phyloP scores from a whole-genome alignment of 2,329 filamentous ascomycete genomes.

The Arthrobotrys megalospora region DNA sequence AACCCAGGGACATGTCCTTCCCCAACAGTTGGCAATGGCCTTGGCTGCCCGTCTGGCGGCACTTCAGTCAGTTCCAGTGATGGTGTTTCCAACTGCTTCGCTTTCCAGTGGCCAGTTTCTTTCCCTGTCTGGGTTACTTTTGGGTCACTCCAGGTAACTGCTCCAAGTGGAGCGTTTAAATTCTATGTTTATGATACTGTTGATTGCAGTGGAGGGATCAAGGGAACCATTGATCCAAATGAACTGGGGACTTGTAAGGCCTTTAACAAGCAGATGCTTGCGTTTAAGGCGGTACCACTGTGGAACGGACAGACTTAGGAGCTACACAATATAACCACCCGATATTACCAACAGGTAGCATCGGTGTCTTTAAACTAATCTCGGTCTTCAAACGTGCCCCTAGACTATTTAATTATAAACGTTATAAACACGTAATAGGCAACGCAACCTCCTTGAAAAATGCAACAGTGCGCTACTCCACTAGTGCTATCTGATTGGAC shows the following conservation, averaged over 20 bases:
- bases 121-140: constrained; percentile 35
- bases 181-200: constrained; percentile 49
- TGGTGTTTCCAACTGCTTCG: constrained; percentile 43
- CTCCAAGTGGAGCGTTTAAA: constrained; percentile 51
- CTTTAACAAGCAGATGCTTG: constrained; percentile 42
- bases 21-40: constrained; percentile 7
- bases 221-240: constrained; percentile 33
- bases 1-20: constrained; percentile 22
- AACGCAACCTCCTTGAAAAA: background rate
- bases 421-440: background rate
- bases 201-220: constrained; percentile 38
- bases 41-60: constrained; percentile 16
- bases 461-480: constrained; percentile 6
- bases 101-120: constrained; percentile 48
- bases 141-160: constrained; percentile 25
- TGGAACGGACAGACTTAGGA: constrained; percentile 53
- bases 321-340: background rate
- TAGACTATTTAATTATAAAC: too few species aligned
- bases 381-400: too few species aligned
- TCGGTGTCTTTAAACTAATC: too few species aligned
- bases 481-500: background rate
- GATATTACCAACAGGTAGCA: too few species aligned
- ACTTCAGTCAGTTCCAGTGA: constrained; percentile 24
- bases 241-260: constrained; percentile 56
- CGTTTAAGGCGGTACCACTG: constrained; percentile 45